Base-by-base conservation (phyloP, 2,329 filamentous ascomycete genomes). In the Trichoderma sp. region DNA sequence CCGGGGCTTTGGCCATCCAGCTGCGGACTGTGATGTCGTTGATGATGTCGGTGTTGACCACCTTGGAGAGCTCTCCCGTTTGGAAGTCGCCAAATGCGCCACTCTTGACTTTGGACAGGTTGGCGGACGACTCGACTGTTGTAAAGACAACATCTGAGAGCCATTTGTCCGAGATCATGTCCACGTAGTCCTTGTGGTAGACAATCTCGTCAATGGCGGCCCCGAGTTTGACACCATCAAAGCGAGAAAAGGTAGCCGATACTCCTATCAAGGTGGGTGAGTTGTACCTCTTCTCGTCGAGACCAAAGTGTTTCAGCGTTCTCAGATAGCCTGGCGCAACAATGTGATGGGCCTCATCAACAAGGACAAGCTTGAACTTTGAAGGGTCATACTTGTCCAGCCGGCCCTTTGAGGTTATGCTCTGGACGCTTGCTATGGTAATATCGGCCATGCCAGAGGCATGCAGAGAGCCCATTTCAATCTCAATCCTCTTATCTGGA, bases 341-440 rank as follows among this genome's bases (percentile, higher is more conserved):
- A 68, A 98, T 97, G 81, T 99, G 96, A 80, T 99, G 96, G 5
- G 95, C 96, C 82, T 99, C 96, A 75, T 99, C 96, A 4, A 99
- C 95, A 3, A 99, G 86, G 0, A 99, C 84, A 0, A 99, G 88
- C 81, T 99, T 99, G 85, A 95, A 98, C 8, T 84, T 85, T 0
- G 80, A 81, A 0, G 94, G 92, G 75, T 97, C 89, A 77, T 95
- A 98, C 78, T 97, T 98, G 43, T 81, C 78, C n/a, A 98, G 86
- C 2, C 96, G 88, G 67, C 91, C 88, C 13, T 89, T 88, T 6
- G 93, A 97, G 8, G 87, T 89, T 76, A 99, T 90, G 80, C 93
- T 98, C 77, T 92, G 91, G 43, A 99, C 87, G 39, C 95, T 98
- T 58, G 95, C 96, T 66, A 99, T 87, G 9, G 95, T 98, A 75